These are phyloP conservation scores for Solanum chaucha DNA, from an alignment of 257 asterid genomes.

Conservation along the genomic window DNA sequence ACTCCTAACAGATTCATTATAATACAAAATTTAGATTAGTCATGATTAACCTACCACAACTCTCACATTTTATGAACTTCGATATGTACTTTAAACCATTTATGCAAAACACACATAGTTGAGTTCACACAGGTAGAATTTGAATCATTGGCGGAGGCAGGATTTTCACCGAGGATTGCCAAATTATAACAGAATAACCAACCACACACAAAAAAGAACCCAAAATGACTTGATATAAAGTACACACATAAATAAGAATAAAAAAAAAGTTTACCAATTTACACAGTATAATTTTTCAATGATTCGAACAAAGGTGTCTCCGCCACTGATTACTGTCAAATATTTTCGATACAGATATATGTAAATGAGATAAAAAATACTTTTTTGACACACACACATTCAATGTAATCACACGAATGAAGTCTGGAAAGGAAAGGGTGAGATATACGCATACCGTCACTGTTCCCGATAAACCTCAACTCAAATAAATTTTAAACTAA, in stretches of 20 bases:
- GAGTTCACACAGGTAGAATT: neutral
- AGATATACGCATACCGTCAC: rapidly evolving
- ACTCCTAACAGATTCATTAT: neutral
- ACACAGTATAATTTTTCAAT: rapidly evolving
- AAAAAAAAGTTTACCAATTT: neutral
- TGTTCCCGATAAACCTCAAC: neutral
- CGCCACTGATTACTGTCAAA: neutral
- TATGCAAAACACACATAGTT: neutral
- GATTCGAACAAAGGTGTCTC: neutral
- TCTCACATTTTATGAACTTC: neutral
- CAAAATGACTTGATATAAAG: neutral
- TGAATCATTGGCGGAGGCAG: neutral
- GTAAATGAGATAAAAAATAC: neutral
- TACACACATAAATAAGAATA: neutral
- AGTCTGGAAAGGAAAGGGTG: neutral
- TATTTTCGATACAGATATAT: neutral
- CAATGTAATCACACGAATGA: rapidly evolving
- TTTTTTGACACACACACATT: neutral
- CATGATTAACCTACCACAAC: neutral
- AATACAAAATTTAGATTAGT: neutral
- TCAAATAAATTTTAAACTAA: neutral
- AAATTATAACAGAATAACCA: neutral
- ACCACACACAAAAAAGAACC: neutral
- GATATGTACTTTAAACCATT: too few species aligned
- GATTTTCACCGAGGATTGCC: neutral